Percentiles rank a stretch among this genome's conserved stretches.
phyloP scores from a whole-genome alignment of 257 asterid genomes.

The Przewalskia tangutica region DNA sequence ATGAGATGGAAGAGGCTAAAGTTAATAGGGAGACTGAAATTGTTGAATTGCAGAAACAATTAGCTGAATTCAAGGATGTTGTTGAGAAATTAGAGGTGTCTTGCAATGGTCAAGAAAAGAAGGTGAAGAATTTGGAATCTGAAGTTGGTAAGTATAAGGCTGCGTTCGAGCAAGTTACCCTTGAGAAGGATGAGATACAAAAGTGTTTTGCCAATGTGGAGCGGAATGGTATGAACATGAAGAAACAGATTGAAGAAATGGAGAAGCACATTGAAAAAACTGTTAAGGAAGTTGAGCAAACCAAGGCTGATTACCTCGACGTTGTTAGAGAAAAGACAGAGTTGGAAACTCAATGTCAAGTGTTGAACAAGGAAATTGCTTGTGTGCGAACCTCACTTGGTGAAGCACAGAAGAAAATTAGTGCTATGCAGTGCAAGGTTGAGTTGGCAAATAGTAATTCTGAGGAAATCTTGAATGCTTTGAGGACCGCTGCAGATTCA shows the following conservation, averaged over 20 bases:
- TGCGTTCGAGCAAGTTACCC: slow-evolving; percentile 24
- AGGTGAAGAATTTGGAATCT: slow-evolving; percentile 30
- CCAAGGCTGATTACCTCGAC: slow-evolving; percentile 30
- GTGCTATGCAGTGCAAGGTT: slow-evolving; percentile 27
- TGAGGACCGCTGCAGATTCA: slow-evolving; percentile 42
- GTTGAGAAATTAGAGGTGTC: slow-evolving; percentile 27
- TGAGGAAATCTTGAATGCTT: slow-evolving; percentile 31
- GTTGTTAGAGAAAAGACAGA: slow-evolving; percentile 29
- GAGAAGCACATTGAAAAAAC: slow-evolving; percentile 29
- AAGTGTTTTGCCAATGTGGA: slow-evolving; percentile 31
- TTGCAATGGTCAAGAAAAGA: slow-evolving; percentile 17
- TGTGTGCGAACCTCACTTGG: slow-evolving; percentile 21
- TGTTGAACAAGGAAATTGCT: slow-evolving; percentile 33
- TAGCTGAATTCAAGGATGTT: slow-evolving; percentile 22
- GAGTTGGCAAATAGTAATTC: slow-evolving; percentile 32
- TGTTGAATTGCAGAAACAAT: slow-evolving; percentile 31
- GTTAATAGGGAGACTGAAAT: slow-evolving; percentile 26
- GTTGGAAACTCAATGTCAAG: slow-evolving; percentile 25
- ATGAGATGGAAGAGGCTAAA: slow-evolving; percentile 29
- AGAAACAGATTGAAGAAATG: slow-evolving; percentile 27
- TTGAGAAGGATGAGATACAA: slow-evolving; percentile 31
- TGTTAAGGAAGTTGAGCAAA: slow-evolving; percentile 13
- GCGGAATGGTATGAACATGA: slow-evolving; percentile 24
- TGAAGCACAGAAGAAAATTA: slow-evolving; percentile 22
- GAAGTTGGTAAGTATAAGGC: slow-evolving; percentile 25